Evolutionary conservation across 108 stramenopile species (phyloP), one percentile per base, ranked within the genome.

Genomic region (Nitzschia palea): DNA sequence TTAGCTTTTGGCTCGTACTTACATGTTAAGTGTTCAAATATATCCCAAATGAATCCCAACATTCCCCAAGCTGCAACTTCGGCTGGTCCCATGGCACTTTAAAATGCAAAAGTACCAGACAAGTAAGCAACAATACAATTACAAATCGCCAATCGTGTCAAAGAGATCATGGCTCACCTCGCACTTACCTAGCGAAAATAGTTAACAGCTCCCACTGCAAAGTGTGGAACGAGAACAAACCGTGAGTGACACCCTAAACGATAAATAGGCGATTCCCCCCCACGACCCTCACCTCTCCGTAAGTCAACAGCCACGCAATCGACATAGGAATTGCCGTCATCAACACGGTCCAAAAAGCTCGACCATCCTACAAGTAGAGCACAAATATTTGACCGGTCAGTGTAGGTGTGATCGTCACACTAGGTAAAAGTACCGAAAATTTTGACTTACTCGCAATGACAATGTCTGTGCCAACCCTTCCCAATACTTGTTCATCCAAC

Each of bases 51-150:
- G 26, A 72, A 71, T 40, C 83, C 79, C 3, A 87, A 37, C 18
- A 90, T 40, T 44, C 74, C 78, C 80, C 82, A 91, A n/a, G 83
- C 81, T 18, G 83, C 85, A 17, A 91, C 83, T 61, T 86, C 77
- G 22, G 74, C 82, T 35, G 81, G 69, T 28, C 83, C 85, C 66
- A 86, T 66, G n/a, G 33, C 35, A 34, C 37, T 42, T 5, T 12
- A 40, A 40, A 6, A 40, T 40, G 12, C 6, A 40, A 40, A 12
- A n/a, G n/a, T n/a, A n/a, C n/a, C n/a, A n/a, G n/a, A n/a, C n/a
- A n/a, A n/a, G n/a, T n/a, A n/a, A n/a, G n/a, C n/a, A n/a, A n/a
- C n/a, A n/a, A n/a, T n/a, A n/a, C n/a, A n/a, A n/a, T n/a, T n/a
- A n/a, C n/a, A n/a, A n/a, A n/a, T n/a, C n/a, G n/a, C n/a, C n/a